Base-by-base conservation (phyloP, 2,329 filamentous ascomycete genomes). In the Aureobasidium sp. region DNA sequence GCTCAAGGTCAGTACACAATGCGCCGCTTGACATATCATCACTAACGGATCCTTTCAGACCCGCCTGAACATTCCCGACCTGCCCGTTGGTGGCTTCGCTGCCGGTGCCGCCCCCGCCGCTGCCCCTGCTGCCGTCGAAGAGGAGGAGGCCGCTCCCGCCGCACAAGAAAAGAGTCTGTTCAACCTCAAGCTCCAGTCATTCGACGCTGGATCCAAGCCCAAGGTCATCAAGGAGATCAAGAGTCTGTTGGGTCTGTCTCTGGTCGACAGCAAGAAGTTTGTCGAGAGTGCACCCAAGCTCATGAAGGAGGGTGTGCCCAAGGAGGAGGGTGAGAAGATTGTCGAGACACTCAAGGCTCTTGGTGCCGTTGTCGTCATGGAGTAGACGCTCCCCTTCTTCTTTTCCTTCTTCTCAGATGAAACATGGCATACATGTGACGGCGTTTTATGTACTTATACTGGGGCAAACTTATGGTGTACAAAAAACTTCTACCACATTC, bases 201-300 rank as follows among this genome's bases (percentile, higher is more conserved):
- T 97, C 75, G 95, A 99, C 59, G 83, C 91, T 31, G 83, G 79
- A 56, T 81, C 93, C 67, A 99, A 99, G 83, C 91, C 95, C 71
- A 99, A 99, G 88, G 82, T 99, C 71, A 99, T 99, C 84, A 99
- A 99, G 85, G 94, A 99, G 82, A 84, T 99, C 81, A 99, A 99
- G 87, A 87, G 86, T 72, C 83, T 99, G 85, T 82, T 99, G 64
- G 94, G 94, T 47, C 79, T 99, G 74, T 95, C 90, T 75, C 84
- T 99, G 81, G 95, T 99, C 69, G 94, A 99, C 79, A 96, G 90
- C 80, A 99, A 99, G 88, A 99, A 99, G 83, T 99, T 99, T 73
- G 94, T 99, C 68, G 94, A 99, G 84, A 91, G 90, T 74, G 92
- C 90, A 69, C 94, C 94, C 67, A 99, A 99, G 88, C 81, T 90